phyloP scores from a whole-genome alignment of 2,329 filamentous ascomycete species.

The Penicillium sp. region DNA sequence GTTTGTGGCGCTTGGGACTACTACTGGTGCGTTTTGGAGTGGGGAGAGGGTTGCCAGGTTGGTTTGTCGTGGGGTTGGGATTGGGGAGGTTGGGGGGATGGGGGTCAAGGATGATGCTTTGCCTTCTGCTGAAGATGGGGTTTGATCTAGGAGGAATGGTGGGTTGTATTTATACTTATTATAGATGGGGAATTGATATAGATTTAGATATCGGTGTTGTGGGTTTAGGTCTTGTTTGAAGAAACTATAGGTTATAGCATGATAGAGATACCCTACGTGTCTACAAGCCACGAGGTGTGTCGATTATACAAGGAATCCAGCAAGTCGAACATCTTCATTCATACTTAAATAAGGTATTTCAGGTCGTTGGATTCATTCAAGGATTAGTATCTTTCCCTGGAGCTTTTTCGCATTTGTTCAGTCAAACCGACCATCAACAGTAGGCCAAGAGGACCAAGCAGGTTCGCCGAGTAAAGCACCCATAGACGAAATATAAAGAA shows the following conservation, averaged over 20 bases:
- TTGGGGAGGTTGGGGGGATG: constrained; percentile 25
- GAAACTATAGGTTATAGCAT: neutral
- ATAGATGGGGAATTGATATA: neutral
- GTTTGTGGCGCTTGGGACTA: constrained; percentile 83
- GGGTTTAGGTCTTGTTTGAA: neutral
- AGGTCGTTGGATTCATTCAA: constrained; percentile 23
- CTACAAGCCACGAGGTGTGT: neutral
- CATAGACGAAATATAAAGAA: neutral
- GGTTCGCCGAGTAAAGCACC: neutral
- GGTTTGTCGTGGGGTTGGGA: constrained; percentile 32
- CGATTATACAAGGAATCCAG: neutral
- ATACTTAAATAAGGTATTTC: constrained; percentile 7
- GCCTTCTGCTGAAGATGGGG: constrained; percentile 23
- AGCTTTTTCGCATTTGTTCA: constrained; percentile 4
- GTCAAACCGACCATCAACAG: neutral
- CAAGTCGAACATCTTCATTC: constrained; percentile 4
- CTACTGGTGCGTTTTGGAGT: constrained; percentile 88
- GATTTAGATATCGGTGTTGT: neutral
- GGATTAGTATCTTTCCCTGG: constrained; percentile 23
- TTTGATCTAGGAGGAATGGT: neutral
- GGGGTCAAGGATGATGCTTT: constrained; percentile 32
- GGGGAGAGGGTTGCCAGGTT: constrained; percentile 73
- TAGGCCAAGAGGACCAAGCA: neutral
- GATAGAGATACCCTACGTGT: neutral
- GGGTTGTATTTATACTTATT: neutral